Evolutionary conservation across 2,329 filamentous ascomycete species (phyloP), one percentile per base, ranked within the genome.

Genomic region (Falciphora oryzae): DNA sequence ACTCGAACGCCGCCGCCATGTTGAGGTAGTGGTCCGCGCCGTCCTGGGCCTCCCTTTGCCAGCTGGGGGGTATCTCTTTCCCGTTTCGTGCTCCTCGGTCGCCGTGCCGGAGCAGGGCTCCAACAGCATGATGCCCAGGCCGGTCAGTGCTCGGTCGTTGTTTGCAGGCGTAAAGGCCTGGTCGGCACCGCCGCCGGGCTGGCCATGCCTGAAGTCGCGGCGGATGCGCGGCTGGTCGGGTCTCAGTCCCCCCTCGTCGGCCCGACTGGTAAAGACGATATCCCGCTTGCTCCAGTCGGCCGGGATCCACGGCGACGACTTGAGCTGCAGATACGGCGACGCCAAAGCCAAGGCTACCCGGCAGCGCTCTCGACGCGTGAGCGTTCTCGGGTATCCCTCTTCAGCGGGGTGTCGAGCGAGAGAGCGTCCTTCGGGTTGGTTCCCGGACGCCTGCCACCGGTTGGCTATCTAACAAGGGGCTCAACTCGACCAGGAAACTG

Each of bases 251-350:
- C 53, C 18, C 16, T 2, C 53, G 22, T 14, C 53, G 10, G n/a
- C 57, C 4, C 27, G 18, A 4, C n/a, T 18, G 14, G 27, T 2
- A 25, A 59, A 29, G 8, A 28, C n/a, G 6, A 59, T 29, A 13
- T 59, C 57, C n/a, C 57, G 57, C 57, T 59, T 59, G 57, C 57
- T 59, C 57, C 27, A 59, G 14, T 18, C 53, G 16, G 57, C n/a
- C 16, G n/a, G 16, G 57, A 59, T 59, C n/a, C 57, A 28, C 8
- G 57, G 16, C 27, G 25, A 59, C n/a, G 57, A 27, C n/a, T 59
- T 29, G 57, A 59, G 57, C 57, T 59, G 57, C 57, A 59, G 27
- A 13, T 29, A 29, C 57, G 57, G 29, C 16, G 57, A 59, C 10
- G 57, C 25, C 5, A 59, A 3, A 18, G 57, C 29, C 57, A 59